Evolutionary conservation across 176 grass and related monocot species (phyloP).

Genomic region (Puya raimondii): DNA sequence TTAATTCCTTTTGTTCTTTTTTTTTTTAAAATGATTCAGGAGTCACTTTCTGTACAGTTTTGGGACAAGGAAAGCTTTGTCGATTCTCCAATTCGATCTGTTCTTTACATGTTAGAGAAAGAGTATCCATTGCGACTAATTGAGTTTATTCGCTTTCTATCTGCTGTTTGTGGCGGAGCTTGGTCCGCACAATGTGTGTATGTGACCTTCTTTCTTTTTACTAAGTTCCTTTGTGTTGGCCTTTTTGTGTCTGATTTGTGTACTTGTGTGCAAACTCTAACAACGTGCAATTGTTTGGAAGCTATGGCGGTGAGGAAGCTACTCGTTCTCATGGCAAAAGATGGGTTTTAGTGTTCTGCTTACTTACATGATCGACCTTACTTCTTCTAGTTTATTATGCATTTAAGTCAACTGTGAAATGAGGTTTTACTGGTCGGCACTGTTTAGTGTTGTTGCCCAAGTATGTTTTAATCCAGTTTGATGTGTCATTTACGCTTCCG

Average conservation of each 20-base stretch:
- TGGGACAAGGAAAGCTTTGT: slow-evolving; percentile 91
- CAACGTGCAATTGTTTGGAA: not conserved
- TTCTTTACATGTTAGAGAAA: slow-evolving; percentile 79
- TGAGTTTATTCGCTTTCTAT: slow-evolving; percentile 67
- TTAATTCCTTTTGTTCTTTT: not conserved
- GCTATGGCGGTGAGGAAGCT: not conserved
- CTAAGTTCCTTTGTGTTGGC: not conserved
- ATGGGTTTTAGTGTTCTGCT: not conserved
- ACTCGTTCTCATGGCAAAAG: not conserved
- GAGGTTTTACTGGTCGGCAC: not conserved
- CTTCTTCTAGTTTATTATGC: too few relatives aligned
- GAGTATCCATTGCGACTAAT: slow-evolving; percentile 66
- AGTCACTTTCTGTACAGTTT: slow-evolving; percentile 88
- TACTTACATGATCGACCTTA: not conserved
- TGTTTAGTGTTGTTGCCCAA: not conserved
- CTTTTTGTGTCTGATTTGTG: not conserved
- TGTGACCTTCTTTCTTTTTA: slow-evolving; percentile 23
- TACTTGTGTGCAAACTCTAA: not conserved
- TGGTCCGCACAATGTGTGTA: slow-evolving; percentile 95
- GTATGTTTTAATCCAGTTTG: not conserved
- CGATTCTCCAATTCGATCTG: slow-evolving; percentile 81
- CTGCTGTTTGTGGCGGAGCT: slow-evolving; percentile 67
- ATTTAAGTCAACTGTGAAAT: not conserved
- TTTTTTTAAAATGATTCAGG: slow-evolving; percentile 37
- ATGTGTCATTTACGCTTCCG: not conserved